Conservation (phyloP, 805 yeast genomes). For the Priceomyces castillae region DNA sequence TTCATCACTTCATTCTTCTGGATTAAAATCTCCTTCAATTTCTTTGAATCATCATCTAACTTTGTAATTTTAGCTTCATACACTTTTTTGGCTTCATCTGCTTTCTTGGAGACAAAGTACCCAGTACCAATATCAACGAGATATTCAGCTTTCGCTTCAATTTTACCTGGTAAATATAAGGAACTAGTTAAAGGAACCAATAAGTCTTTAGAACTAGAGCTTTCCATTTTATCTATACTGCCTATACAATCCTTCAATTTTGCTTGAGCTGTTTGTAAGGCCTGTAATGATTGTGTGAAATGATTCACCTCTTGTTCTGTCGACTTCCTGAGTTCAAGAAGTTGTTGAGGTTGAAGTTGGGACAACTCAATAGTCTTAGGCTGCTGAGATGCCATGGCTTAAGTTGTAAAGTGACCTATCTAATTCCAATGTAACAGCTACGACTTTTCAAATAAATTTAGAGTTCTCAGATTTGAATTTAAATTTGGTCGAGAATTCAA, state of each 20-base stretch:
- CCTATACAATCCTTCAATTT: slow-evolving; percentile 79
- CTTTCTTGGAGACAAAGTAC: slow-evolving; percentile 80
- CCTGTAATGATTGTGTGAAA: slow-evolving; percentile 77
- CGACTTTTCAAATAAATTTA: too few species aligned
- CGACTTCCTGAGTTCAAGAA: slow-evolving; percentile 76
- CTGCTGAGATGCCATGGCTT: slow-evolving; percentile 10
- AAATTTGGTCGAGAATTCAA: too few species aligned
- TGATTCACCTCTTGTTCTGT: slow-evolving; percentile 85
- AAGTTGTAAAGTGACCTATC: too few species aligned
- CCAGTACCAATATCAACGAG: slow-evolving; percentile 97
- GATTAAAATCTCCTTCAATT: slow-evolving; percentile 69
- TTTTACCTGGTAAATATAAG: slow-evolving; percentile 82
- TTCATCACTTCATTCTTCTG: slow-evolving; percentile 68
- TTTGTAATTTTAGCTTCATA: slow-evolving; percentile 73
- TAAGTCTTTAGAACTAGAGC: slow-evolving; percentile 43
- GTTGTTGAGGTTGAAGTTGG: slow-evolving; percentile 76
- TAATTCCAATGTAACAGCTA: too few species aligned
- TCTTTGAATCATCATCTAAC: slow-evolving; percentile 66
- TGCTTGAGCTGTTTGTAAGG: slow-evolving; percentile 75
- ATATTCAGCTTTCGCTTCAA: slow-evolving; percentile 62
- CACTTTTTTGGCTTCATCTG: slow-evolving; percentile 63
- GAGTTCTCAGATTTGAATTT: too few species aligned
- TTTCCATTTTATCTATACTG: slow-evolving; percentile 59
- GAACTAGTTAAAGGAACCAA: slow-evolving; percentile 89
- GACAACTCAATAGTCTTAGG: slow-evolving; percentile 53